Base-by-base conservation (phyloP, 2,329 filamentous ascomycete genomes). In the Fusarium illudens region DNA sequence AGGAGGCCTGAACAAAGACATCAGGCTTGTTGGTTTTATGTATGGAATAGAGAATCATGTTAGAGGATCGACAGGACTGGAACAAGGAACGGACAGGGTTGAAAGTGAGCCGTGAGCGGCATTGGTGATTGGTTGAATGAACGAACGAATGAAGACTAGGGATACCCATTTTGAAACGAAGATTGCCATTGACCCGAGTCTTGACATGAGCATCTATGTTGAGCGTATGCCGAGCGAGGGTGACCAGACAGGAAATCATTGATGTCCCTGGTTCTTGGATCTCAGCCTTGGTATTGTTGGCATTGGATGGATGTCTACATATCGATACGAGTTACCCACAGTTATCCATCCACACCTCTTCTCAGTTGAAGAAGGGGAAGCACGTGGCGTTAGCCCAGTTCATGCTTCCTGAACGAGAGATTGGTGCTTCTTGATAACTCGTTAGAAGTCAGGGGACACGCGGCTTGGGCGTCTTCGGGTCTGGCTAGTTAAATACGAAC, bases 101-200 rank as follows among this genome's bases (percentile, higher is more conserved):
- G 63, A 58, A 62, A 58, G 58, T 56, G 55, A 60, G 55, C 48
- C 65, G 49, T 50, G 55, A 71, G 71, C 58, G 60, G 52, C 52
- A 61, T 68, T 68, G 60, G 37, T 68, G 60, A 53, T 61, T 64
- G 61, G 60, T 71, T 60, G 56, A 68, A 63, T 69, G 65, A 46
- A 62, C 30, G 13, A 34, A 34, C 6, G 51, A 55, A 17, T 55
- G 27, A 44, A 55, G 22, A 44, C 58, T 51, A 68, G 42, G 65
- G 49, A 68, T 68, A 68, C 65, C 65, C 61, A 52, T 51, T 44
- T 56, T 49, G 39, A 49, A 71, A 60, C 52, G 50, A 60, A 65
- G 60, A 69, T 56, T 57, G 59, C 22, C 12, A 52, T 52, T 52
- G 39, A 33, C 20, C n/a, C 46, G 22, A n/a, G 15, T 42, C 12